These are phyloP conservation scores for Naganishia kalamii DNA, from an alignment of 768 basidiomycete genomes.

Conservation along the genomic window DNA sequence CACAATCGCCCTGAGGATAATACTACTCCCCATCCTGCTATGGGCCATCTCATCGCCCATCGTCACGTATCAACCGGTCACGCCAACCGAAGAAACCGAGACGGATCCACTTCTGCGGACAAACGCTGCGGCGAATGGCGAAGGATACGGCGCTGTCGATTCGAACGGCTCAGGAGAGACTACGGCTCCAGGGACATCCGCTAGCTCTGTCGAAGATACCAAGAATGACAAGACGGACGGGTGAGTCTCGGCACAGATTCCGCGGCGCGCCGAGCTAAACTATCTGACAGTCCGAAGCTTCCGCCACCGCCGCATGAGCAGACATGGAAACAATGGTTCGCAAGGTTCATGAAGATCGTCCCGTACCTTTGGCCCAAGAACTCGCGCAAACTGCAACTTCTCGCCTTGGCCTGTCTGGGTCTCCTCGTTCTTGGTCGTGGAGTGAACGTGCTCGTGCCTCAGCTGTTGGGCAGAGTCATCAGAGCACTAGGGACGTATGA, in stretches of 20 bases:
- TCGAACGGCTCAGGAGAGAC: conserved; percentile 34
- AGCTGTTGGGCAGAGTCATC: conserved; percentile 64
- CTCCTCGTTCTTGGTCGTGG: conserved; percentile 67
- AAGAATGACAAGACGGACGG: background rate
- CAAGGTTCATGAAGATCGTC: conserved; percentile 59
- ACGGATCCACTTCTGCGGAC: conserved; percentile 55
- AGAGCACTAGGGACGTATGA: conserved; percentile 51
- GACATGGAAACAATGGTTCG: conserved; percentile 64
- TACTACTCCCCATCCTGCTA: conserved; percentile 46
- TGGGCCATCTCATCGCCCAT: conserved; percentile 61
- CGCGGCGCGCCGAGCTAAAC: background rate
- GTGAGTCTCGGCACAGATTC: conserved; percentile 3
- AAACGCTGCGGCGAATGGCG: conserved; percentile 51
- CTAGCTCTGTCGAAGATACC: background rate
- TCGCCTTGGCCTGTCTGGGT: conserved; percentile 64
- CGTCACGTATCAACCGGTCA: conserved; percentile 54
- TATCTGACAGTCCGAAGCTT: background rate
- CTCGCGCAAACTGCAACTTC: conserved; percentile 59
- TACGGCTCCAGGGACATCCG: background rate
- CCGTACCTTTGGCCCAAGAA: conserved; percentile 83
- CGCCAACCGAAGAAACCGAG: conserved; percentile 25
- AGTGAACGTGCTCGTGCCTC: conserved; percentile 67
- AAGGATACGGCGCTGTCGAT: conserved; percentile 55
- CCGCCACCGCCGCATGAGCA: conserved; percentile 48
- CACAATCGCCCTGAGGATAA: conserved; percentile 30